These are phyloP conservation scores for Tetrapyrgos nigripes DNA, from an alignment of 1,284 basidiomycete genomes.

Conservation along the genomic window DNA sequence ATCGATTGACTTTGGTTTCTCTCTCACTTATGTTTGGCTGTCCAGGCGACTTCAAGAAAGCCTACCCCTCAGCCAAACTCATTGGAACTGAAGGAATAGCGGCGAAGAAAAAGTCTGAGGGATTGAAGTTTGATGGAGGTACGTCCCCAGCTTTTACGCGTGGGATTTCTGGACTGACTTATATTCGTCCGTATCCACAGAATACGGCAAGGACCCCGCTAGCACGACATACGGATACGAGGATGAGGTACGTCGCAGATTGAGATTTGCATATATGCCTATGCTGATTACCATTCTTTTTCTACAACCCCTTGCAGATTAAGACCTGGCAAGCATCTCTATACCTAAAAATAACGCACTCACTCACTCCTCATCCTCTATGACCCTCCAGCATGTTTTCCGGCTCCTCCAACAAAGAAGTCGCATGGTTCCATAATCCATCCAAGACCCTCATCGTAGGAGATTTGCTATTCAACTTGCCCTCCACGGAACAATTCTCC, in stretches of 20 bases:
- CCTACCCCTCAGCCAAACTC: constrained; percentile 81
- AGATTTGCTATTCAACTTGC: constrained; percentile 92
- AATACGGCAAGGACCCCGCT: constrained; percentile 68
- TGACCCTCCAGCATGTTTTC: constrained; percentile 71
- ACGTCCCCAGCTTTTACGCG: too few species aligned
- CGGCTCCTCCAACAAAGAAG: constrained; percentile 85
- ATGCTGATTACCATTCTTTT: too few species aligned
- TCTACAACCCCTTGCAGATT: constrained; percentile 49
- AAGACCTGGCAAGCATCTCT: constrained; percentile 57
- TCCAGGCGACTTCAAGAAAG: constrained; percentile 72
- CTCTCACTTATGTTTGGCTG: not conserved
- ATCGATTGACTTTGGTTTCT: not conserved
- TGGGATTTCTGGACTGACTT: too few species aligned
- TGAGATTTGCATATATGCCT: too few species aligned
- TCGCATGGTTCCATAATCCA: constrained; percentile 85
- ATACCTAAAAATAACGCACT: too few species aligned
- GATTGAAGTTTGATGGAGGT: constrained; percentile 66
- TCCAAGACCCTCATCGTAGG: constrained; percentile 86
- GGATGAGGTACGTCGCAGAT: constrained; percentile 62
- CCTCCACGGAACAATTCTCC: constrained; percentile 75
- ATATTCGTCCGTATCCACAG: too few species aligned
- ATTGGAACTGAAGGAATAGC: constrained; percentile 42
- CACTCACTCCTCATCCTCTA: not conserved
- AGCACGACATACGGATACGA: constrained; percentile 83
- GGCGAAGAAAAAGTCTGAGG: constrained; percentile 43